Conservation (phyloP, 495 filamentous ascomycete species). For the Sphaerosporella brunnea region DNA sequence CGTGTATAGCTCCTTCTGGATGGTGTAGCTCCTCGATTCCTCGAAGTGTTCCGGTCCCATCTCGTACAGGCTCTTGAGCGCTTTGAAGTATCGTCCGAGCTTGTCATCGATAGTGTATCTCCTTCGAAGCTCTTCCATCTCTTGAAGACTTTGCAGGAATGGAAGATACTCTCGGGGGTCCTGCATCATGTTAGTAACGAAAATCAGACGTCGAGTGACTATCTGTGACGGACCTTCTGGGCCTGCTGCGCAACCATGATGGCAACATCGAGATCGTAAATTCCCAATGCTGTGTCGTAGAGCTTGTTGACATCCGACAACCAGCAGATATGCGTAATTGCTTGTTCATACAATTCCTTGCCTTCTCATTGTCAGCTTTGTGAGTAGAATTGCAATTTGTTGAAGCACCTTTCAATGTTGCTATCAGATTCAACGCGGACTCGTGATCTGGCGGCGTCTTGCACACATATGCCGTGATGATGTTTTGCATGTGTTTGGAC, state of each 20-base stretch:
- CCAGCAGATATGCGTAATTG: conserved; percentile 93
- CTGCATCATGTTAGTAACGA: conserved; percentile 13
- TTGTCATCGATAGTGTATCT: conserved; percentile 79
- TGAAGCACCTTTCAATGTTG: conserved; percentile 42
- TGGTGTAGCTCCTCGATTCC: conserved; percentile 55
- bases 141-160: conserved; percentile 72
- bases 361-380: not conserved
- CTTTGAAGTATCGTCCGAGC: conserved; percentile 56
- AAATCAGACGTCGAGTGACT: not conserved
- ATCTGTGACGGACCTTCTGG: conserved; percentile 42
- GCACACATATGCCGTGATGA: conserved; percentile 87
- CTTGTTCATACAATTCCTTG: conserved; percentile 37
- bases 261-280: conserved; percentile 81
- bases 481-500: conserved; percentile 65
- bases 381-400: not conserved
- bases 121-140: conserved; percentile 46
- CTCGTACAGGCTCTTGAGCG: conserved; percentile 53
- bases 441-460: conserved; percentile 81
- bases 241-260: conserved; percentile 86
- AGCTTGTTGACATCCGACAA: conserved; percentile 79
- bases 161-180: conserved; percentile 93
- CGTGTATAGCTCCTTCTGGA: conserved; percentile 63
- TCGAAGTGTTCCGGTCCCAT: conserved; percentile 43
- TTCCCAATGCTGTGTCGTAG: conserved; percentile 76
- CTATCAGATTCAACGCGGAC: conserved; percentile 62